Evolutionary conservation across 2,329 filamentous ascomycete species (phyloP).

Genomic region (Fusarium illudens): DNA sequence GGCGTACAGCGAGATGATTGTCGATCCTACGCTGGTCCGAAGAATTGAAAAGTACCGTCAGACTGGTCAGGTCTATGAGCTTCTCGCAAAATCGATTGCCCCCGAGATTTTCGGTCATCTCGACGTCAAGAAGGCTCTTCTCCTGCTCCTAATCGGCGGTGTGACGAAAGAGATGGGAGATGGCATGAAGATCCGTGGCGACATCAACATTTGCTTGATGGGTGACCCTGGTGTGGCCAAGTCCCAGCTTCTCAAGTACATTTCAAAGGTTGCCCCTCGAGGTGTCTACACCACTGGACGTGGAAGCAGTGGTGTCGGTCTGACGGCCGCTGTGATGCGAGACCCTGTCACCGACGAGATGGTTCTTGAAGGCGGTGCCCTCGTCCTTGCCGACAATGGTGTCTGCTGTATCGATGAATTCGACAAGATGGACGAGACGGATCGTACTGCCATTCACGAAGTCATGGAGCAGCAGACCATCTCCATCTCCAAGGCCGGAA

Average conservation of each 20-base stretch:
- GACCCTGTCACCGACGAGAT: conserved; percentile 86
- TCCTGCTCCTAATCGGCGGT: conserved; percentile 94
- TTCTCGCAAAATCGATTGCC: conserved; percentile 93
- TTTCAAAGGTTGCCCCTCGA: conserved; percentile 95
- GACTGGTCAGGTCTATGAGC: conserved; percentile 93
- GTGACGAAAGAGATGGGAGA: conserved; percentile 97
- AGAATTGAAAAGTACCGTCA: conserved; percentile 87
- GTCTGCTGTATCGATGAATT: conserved; percentile 90
- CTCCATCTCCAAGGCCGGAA: conserved; percentile 79
- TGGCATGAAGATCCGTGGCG: conserved; percentile 98
- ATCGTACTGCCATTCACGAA: conserved; percentile 84
- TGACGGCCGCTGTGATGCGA: conserved; percentile 84
- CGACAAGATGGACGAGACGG: conserved; percentile 88
- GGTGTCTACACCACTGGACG: conserved; percentile 86
- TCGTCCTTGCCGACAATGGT: conserved; percentile 82
- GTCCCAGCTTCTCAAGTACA: conserved; percentile 97
- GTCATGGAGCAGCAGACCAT: conserved; percentile 91
- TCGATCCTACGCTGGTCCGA: conserved; percentile 80
- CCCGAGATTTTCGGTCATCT: conserved; percentile 97
- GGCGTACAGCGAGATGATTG: conserved; percentile 89
- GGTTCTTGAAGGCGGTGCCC: conserved; percentile 81
- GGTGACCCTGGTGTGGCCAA: conserved; percentile 99
- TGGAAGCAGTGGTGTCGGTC: conserved; percentile 82
- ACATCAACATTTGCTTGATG: conserved; percentile 99
- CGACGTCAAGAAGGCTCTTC: conserved; percentile 96